These are phyloP conservation scores for Plantago lanceolata DNA, from an alignment of 305 asterid genomes.

Conservation along the genomic window DNA sequence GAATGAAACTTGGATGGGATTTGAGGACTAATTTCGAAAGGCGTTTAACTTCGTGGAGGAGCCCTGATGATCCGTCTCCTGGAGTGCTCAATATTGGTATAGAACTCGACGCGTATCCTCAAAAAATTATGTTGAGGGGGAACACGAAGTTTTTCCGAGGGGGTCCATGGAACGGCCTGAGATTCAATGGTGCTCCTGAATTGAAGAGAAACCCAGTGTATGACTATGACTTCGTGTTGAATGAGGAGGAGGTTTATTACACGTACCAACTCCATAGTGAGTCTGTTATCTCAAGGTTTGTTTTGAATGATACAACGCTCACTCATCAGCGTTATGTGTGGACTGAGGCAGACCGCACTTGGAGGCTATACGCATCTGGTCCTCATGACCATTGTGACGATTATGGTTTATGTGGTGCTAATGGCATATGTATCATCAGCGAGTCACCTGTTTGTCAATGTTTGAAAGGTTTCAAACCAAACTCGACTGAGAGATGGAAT, in stretches of 20 bases:
- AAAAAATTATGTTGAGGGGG: constrained; percentile 23
- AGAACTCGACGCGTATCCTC: constrained; percentile 25
- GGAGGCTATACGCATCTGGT: constrained; percentile 20
- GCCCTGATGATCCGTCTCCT: constrained; percentile 32
- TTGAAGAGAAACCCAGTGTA: constrained; percentile 17
- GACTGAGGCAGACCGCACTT: constrained; percentile 22
- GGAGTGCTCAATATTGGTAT: constrained; percentile 26
- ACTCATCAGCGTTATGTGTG: constrained; percentile 23
- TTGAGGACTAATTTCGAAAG: constrained; percentile 25
- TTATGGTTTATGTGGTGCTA: constrained; percentile 34
- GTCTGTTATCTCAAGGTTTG: constrained; percentile 23
- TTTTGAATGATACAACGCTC: constrained; percentile 20
- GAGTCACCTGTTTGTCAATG: constrained; percentile 27
- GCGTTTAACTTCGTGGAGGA: constrained; percentile 30
- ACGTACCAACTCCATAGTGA: constrained; percentile 19
- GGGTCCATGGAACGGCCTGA: constrained; percentile 35
- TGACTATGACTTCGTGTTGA: constrained; percentile 13
- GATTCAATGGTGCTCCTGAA: constrained; percentile 23
- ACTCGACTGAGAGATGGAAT: constrained; percentile 21
- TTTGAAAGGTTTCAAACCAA: constrained; percentile 30
- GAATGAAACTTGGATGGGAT: constrained; percentile 27
- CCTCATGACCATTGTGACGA: constrained; percentile 31
- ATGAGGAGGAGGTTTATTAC: constrained; percentile 29
- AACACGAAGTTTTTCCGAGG: constrained; percentile 23
- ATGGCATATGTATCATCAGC: constrained; percentile 29